phyloP scores from a whole-genome alignment of 2,329 filamentous ascomycete genomes.

The Septoria linicola region DNA sequence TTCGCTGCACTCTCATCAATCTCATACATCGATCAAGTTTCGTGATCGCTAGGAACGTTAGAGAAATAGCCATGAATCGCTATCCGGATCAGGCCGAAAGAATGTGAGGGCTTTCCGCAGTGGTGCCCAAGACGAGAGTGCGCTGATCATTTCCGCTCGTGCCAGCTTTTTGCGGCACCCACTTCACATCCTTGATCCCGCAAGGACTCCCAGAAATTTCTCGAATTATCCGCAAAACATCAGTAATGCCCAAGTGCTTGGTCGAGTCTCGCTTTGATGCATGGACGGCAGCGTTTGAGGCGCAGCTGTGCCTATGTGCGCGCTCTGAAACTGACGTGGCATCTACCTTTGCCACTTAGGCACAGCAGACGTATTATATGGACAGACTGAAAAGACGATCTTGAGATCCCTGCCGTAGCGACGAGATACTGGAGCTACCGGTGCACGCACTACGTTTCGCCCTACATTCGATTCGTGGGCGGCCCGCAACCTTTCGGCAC shows the following conservation, averaged over 20 bases:
- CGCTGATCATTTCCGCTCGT: slow-evolving; percentile 29
- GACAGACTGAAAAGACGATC: slow-evolving; percentile 17
- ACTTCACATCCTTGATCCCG: slow-evolving; percentile 23
- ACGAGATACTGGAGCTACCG: slow-evolving; percentile 19
- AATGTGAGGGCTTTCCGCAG: slow-evolving; percentile 4
- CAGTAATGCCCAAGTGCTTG: slow-evolving; percentile 14
- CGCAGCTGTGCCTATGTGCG: background rate
- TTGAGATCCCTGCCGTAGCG: slow-evolving; percentile 20
- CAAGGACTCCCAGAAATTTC: slow-evolving; percentile 24
- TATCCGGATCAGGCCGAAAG: slow-evolving; percentile 11
- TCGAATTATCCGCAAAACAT: slow-evolving; percentile 20
- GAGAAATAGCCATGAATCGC: slow-evolving; percentile 18
- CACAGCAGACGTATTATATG: background rate
- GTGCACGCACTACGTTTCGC: slow-evolving; percentile 18
- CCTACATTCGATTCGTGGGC: slow-evolving; percentile 20
- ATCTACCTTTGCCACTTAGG: slow-evolving; percentile 1
- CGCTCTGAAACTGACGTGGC: slow-evolving; percentile 15
- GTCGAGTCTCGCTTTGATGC: background rate
- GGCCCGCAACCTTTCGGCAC: slow-evolving; percentile 27
- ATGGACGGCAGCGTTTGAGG: background rate
- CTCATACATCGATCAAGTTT: slow-evolving; percentile 3
- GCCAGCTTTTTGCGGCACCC: slow-evolving; percentile 11
- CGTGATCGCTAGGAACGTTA: slow-evolving; percentile 9
- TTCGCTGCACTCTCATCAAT: slow-evolving; percentile 9
- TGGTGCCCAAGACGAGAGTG: slow-evolving; percentile 23